A percentile compares a stretch with the other conserved stretches of the same genome.
These are phyloP conservation scores for Licmophora abbreviata DNA, from an alignment of 108 stramenopile genomes.

Conservation along the genomic window DNA sequence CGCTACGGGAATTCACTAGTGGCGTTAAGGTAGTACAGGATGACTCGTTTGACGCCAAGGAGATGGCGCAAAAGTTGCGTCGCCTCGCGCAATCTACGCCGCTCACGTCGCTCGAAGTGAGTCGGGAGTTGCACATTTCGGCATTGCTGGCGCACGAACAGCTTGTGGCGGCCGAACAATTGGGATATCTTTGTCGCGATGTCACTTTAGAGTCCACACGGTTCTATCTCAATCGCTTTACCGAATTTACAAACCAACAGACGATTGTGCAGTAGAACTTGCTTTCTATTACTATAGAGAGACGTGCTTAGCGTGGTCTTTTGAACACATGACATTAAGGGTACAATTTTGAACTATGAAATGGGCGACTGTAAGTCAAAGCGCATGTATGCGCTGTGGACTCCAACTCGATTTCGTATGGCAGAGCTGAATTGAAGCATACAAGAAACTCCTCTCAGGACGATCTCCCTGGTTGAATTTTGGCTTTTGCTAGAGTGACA, in stretches of 20 bases:
- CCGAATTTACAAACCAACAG: neutral
- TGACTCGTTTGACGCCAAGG: slow-evolving; percentile 44
- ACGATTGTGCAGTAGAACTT: too few relatives aligned
- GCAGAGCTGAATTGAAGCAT: too few relatives aligned
- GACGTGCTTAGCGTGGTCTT: too few relatives aligned
- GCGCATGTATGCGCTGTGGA: too few relatives aligned
- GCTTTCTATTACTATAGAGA: too few relatives aligned
- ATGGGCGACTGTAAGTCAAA: too few relatives aligned
- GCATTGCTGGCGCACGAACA: slow-evolving; percentile 80
- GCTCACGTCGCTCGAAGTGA: slow-evolving; percentile 53
- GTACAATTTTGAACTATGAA: too few relatives aligned
- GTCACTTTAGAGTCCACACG: slow-evolving; percentile 64
- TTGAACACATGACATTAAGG: too few relatives aligned
- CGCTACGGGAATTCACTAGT: slow-evolving; percentile 65
- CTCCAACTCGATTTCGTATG: too few relatives aligned
- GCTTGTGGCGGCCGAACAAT: slow-evolving; percentile 67
- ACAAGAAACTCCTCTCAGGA: too few relatives aligned
- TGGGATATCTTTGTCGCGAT: slow-evolving; percentile 79
- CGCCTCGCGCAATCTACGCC: neutral
- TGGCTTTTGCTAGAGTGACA: too few relatives aligned
- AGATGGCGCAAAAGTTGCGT: slow-evolving; percentile 44
- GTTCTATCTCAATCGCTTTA: slow-evolving; percentile 80
- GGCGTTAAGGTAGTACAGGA: slow-evolving; percentile 86
- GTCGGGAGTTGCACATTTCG: slow-evolving; percentile 50
- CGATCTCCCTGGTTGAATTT: too few relatives aligned